Evolutionary conservation across 192 early-diverging fungal species (phyloP).

Genomic region (Coemansia reversa): DNA sequence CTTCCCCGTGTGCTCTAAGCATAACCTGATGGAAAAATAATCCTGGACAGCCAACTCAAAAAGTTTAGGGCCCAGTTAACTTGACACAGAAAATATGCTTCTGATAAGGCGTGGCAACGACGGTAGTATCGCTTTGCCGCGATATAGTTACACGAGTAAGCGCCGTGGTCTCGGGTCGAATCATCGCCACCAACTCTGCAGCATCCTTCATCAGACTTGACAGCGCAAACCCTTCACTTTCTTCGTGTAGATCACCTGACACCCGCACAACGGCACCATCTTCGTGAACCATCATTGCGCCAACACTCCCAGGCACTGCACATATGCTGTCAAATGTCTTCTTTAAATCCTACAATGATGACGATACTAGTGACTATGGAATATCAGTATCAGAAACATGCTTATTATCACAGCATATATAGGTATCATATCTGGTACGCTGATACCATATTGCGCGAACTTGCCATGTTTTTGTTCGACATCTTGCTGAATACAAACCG

Average conservation of each 20-base stretch:
- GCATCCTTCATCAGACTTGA: constrained; percentile 43
- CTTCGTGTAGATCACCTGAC: constrained; percentile 31
- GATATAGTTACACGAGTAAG: constrained; percentile 38
- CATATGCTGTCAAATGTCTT: constrained; percentile 52
- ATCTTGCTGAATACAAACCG: not conserved
- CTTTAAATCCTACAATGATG: constrained; percentile 34
- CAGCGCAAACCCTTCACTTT: constrained; percentile 31
- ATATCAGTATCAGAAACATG: not conserved
- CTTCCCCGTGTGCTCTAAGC: too few relatives aligned
- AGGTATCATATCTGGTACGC: not conserved
- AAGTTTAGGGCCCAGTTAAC: constrained; percentile 24
- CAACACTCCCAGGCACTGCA: constrained; percentile 37
- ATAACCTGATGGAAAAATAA: not conserved
- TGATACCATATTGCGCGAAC: not conserved
- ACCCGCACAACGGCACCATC: constrained; percentile 41
- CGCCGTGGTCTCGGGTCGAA: constrained; percentile 25
- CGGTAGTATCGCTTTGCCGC: constrained; percentile 26
- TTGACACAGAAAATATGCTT: constrained; percentile 42
- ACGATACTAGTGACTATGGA: not conserved
- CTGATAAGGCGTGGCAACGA: constrained; percentile 41
- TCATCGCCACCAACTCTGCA: constrained; percentile 32
- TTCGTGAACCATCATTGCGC: constrained; percentile 49
- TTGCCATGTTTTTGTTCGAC: not conserved
- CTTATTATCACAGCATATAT: not conserved
- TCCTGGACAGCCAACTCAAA: not conserved